Conservation (phyloP, 495 filamentous ascomycete species). For the Podospora comata region DNA sequence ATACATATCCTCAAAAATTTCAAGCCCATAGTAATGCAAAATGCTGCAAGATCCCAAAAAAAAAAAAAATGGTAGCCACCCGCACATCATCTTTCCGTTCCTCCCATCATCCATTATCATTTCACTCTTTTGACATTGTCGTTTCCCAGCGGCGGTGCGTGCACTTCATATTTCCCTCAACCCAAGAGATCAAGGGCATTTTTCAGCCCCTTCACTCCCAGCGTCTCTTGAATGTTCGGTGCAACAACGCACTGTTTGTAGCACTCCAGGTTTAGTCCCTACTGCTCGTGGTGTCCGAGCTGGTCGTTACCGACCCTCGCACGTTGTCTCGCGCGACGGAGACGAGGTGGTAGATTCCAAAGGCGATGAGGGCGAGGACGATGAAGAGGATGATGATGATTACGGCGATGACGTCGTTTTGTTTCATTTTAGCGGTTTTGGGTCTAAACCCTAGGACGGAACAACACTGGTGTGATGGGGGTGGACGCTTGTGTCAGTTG, state of each 20-base stretch:
- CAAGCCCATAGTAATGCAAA: background rate
- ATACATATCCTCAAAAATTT: background rate
- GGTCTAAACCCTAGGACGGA: background rate
- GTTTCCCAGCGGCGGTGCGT: too few relatives aligned
- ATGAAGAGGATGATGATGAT: constrained; percentile 80
- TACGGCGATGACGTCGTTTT: constrained; percentile 77
- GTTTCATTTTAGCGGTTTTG: constrained; percentile 50
- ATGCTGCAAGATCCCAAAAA: background rate
- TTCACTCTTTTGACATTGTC: background rate
- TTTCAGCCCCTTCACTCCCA: background rate
- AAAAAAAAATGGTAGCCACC: background rate
- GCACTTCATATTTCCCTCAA: background rate
- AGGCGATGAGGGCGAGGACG: constrained; percentile 65
- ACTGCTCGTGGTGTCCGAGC: constrained; percentile 32
- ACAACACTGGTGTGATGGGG: background rate
- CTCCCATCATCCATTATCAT: background rate
- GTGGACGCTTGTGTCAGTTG: background rate
- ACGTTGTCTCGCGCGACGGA: constrained; percentile 45
- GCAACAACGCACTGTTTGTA: too few relatives aligned
- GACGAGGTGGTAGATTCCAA: constrained; percentile 62
- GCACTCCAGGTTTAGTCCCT: background rate
- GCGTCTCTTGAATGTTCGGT: too few relatives aligned
- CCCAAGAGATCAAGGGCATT: background rate
- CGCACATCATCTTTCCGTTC: background rate
- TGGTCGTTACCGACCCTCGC: constrained; percentile 28